Percentiles rank a stretch among this genome's conserved stretches.
These are phyloP conservation scores for Urostyla sp. DNA, from an alignment of 73 alveolate species.

Conservation along the genomic window DNA sequence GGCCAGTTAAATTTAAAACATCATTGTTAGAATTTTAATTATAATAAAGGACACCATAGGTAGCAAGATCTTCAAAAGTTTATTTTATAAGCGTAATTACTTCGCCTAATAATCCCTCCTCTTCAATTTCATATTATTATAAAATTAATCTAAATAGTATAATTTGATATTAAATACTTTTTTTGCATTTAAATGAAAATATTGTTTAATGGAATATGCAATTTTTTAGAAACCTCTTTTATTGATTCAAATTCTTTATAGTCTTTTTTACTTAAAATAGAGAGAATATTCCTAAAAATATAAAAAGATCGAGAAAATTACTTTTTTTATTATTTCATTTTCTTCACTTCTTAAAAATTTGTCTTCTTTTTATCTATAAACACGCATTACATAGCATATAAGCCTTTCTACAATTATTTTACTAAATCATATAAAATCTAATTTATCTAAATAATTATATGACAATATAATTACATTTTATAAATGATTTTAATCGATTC, in stretches of 20 bases:
- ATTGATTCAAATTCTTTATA: conserved; percentile 31
- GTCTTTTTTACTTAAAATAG: conserved; percentile 12
- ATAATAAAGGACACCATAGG: not conserved
- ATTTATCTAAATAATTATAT: conserved; percentile 3
- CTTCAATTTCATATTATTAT: conserved; percentile 15
- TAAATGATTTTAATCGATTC: not conserved
- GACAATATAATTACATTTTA: not conserved
- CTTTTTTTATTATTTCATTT: conserved; percentile 26
- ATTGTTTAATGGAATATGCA: conserved; percentile 11
- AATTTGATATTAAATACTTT: not conserved
- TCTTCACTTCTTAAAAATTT: conserved; percentile 24
- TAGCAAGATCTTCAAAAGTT: conserved; percentile 44
- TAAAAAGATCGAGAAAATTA: not conserved
- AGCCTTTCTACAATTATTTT: not conserved
- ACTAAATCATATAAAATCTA: not conserved
- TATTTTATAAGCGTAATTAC: conserved; percentile 10
- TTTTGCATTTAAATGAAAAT: conserved; percentile 25
- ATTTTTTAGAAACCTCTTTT: conserved; percentile 8
- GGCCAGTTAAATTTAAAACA: not conserved
- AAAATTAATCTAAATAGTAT: too few species aligned
- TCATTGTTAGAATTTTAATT: not conserved
- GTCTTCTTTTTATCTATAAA: conserved; percentile 40
- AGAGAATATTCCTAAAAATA: not conserved
- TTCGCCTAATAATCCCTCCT: conserved; percentile 29
- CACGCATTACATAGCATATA: conserved; percentile 8